Conservation (phyloP, 208 protist species). For the Leptomonas seymouri region DNA sequence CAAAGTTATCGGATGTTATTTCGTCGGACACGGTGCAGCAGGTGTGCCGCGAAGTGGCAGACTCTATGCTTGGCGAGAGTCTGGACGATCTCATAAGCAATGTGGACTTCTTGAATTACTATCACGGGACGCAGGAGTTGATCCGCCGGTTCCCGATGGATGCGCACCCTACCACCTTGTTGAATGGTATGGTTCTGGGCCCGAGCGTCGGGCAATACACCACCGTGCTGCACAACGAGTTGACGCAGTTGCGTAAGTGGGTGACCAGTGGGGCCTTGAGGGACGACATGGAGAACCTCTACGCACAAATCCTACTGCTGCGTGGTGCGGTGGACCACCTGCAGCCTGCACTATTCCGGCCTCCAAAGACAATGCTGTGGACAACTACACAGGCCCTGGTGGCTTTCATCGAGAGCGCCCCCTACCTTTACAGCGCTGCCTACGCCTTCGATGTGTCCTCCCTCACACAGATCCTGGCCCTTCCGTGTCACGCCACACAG, state of each 20-base stretch:
- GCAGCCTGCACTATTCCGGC: conserved; percentile 17
- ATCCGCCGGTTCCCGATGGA: conserved; percentile 27
- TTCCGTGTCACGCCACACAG: conserved; percentile 24
- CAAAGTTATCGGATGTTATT: not conserved
- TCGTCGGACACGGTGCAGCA: not conserved
- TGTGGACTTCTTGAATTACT: conserved; percentile 30
- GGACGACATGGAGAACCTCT: conserved; percentile 50
- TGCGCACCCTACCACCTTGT: conserved; percentile 29
- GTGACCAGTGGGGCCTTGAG: conserved; percentile 29
- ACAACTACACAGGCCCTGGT: conserved; percentile 5
- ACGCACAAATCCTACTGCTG: conserved; percentile 46
- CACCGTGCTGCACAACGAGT: conserved; percentile 29
- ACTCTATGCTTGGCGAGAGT: not conserved
- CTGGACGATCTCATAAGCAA: conserved; percentile 30
- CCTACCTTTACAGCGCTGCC: conserved; percentile 29
- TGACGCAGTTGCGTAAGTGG: conserved; percentile 31
- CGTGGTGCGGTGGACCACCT: conserved; percentile 31
- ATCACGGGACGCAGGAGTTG: conserved; percentile 45
- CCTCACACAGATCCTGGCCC: conserved; percentile 29
- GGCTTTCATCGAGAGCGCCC: conserved; percentile 25
- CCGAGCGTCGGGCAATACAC: not conserved
- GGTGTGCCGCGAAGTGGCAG: conserved; percentile 7
- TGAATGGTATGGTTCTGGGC: conserved; percentile 54
- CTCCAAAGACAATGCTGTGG: conserved; percentile 22
- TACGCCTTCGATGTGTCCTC: conserved; percentile 30